These are phyloP conservation scores for Lachancea nothofagi DNA, from an alignment of 805 yeast genomes.

Conservation along the genomic window DNA sequence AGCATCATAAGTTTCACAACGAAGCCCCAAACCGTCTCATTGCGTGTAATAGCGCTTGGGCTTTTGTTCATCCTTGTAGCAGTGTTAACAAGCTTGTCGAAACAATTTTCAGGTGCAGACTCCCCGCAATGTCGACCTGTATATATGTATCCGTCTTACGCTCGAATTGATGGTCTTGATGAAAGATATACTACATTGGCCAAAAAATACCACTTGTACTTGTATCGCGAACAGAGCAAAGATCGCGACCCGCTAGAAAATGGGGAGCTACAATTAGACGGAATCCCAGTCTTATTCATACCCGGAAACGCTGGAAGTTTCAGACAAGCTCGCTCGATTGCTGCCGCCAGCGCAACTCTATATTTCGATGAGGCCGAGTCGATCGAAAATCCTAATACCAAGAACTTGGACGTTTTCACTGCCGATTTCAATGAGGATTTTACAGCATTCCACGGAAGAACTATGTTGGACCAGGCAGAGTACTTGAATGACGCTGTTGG, in stretches of 20 bases:
- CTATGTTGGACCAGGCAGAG: slow-evolving; percentile 90
- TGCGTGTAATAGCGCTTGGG: slow-evolving; percentile 13
- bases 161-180: slow-evolving; percentile 68
- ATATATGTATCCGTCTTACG: slow-evolving; percentile 81
- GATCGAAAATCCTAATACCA: slow-evolving; percentile 26
- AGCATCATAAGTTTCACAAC: background rate
- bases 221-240: slow-evolving; percentile 78
- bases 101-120: slow-evolving; percentile 41
- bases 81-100: slow-evolving; percentile 10
- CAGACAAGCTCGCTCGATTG: slow-evolving; percentile 86
- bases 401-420: slow-evolving; percentile 74
- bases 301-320: slow-evolving; percentile 98
- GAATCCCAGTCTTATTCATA: slow-evolving; percentile 85
- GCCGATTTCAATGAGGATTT: slow-evolving; percentile 95
- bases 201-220: slow-evolving; percentile 69
- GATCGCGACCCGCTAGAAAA: slow-evolving; percentile 48
- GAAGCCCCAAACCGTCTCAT: background rate
- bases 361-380: slow-evolving; percentile 36
- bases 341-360: slow-evolving; percentile 64
- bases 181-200: slow-evolving; percentile 56
- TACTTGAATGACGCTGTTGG: slow-evolving; percentile 81
- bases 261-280: slow-evolving; percentile 42
- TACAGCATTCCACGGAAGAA: slow-evolving; percentile 93
- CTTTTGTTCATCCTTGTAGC: slow-evolving; percentile 15
- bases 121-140: slow-evolving; percentile 56